Evolutionary conservation across 2,329 filamentous ascomycete genomes (phyloP), one percentile per base, ranked within the genome.

Genomic region (Diaporthe caulivora): DNA sequence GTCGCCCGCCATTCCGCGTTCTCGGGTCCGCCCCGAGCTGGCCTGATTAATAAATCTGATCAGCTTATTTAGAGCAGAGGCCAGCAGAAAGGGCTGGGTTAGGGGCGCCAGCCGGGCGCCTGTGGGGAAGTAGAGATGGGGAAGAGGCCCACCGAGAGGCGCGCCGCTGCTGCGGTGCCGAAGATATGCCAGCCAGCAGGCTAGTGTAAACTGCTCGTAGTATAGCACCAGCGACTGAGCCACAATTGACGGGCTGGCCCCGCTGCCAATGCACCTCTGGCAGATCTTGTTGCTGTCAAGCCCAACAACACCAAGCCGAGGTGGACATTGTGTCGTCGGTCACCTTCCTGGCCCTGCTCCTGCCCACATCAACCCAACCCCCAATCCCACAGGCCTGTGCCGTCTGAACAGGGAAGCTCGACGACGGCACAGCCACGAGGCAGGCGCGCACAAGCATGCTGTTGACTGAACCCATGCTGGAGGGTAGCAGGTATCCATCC

Each of bases 21-120:
- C 49, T 71, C 68, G 68, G 68, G 68, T 62, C 68, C 55, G 55
- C 55, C 49, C 60, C 60, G 60, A 65, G 24, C 60, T 65, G 60
- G 60, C 42, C 60, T 64, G 58, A 64, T 64, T 18, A 42, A 60
- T 60, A 34, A n/a, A n/a, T n/a, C n/a, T n/a, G n/a, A n/a, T n/a
- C 55, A 58, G 55, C 42, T 42, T 57, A 47, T 54, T 55, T 55
- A 54, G 49, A 68, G 49, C 31, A 64, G 40, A 15, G 8, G 3
- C 13, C 21, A 18, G 26, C n/a, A n/a, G n/a, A n/a, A n/a, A n/a
- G n/a, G n/a, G 51, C 17, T 54, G 26, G 18, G 15, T 31, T 55
- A 26, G 11, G 55, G 55, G 55, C 55, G 55, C 34, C 18, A 34
- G 54, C 54, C 54, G 54, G 31, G 54, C 55, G 34, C 55, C 7